phyloP scores from a whole-genome alignment of 352 stramenopile genomes.

The Globisporangium sylvaticum region DNA sequence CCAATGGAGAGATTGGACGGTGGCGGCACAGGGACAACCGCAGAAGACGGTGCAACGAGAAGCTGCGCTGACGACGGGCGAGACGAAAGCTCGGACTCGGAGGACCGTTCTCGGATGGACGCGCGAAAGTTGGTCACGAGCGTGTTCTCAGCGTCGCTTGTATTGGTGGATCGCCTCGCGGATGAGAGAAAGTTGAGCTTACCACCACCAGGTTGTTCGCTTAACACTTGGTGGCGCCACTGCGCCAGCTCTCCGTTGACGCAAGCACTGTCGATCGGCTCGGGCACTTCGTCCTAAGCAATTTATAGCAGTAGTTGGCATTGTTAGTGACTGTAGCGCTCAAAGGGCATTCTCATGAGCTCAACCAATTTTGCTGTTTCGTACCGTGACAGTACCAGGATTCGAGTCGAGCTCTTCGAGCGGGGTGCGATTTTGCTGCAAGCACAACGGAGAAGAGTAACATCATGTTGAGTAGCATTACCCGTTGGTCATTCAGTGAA shows the following conservation, averaged over 20 bases:
- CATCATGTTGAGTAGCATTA: too few relatives aligned
- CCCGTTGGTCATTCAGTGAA: too few relatives aligned
- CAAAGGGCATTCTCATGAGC: background rate
- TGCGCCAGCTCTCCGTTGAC: conserved; percentile 12
- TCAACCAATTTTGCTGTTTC: background rate
- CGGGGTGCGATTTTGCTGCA: conserved; percentile 61
- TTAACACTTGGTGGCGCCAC: background rate
- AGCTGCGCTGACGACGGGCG: background rate
- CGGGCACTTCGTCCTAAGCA: conserved; percentile 5
- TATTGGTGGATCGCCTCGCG: background rate
- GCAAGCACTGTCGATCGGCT: conserved; percentile 3
- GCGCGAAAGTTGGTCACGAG: conserved; percentile 10
- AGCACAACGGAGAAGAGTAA: background rate
- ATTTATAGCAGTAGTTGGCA: background rate
- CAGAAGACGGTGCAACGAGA: background rate
- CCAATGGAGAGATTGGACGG: background rate
- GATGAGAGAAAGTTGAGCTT: background rate
- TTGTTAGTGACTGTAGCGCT: background rate
- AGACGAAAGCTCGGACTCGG: conserved; percentile 8
- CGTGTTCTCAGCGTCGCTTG: background rate
- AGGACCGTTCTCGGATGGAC: conserved; percentile 3
- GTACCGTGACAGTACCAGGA: conserved; percentile 27
- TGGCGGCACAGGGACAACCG: background rate
- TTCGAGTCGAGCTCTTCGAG: conserved; percentile 52
- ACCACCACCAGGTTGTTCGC: background rate